phyloP scores from a whole-genome alignment of 768 basidiomycete species.

The Obba rivulosa region DNA sequence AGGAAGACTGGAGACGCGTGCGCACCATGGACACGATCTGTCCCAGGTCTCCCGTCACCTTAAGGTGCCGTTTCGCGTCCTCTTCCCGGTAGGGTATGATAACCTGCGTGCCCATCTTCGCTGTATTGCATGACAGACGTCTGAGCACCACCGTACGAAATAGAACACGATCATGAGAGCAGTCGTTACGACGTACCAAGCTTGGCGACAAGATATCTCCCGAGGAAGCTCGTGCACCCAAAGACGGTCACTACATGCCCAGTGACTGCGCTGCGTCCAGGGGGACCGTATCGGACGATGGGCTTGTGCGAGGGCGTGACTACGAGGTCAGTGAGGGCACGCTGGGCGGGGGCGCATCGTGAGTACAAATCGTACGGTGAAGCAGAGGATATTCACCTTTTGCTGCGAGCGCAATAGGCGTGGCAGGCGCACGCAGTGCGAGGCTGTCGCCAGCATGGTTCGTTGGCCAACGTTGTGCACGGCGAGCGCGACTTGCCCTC shows the following conservation, averaged over 20 bases:
- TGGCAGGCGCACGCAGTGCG: conserved; percentile 37
- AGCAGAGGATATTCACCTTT: conserved; percentile 31
- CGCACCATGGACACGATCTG: conserved; percentile 92
- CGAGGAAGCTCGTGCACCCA: conserved; percentile 93
- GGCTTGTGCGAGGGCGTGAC: conserved; percentile 57
- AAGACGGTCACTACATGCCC: conserved; percentile 96
- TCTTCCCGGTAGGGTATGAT: conserved; percentile 94
- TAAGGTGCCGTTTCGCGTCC: conserved; percentile 85
- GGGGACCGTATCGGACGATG: conserved; percentile 69
- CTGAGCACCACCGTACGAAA: background rate
- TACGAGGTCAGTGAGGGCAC: conserved; percentile 68
- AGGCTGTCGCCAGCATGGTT: conserved; percentile 21
- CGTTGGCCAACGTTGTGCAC: conserved; percentile 17
- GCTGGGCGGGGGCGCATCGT: conserved; percentile 34
- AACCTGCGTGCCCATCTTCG: conserved; percentile 89
- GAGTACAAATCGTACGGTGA: background rate
- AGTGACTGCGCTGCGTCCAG: conserved; percentile 81
- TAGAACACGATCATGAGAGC: background rate
- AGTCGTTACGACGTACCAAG: conserved; percentile 53
- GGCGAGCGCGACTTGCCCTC: conserved; percentile 15
- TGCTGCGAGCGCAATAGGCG: conserved; percentile 37
- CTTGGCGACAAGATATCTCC: conserved; percentile 90
- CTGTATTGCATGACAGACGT: conserved; percentile 32
- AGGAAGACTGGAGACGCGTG: conserved; percentile 6
- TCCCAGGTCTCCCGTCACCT: conserved; percentile 93